Conservation (phyloP, 345 rosid species). For the Excoecaria cochinchinensis region DNA sequence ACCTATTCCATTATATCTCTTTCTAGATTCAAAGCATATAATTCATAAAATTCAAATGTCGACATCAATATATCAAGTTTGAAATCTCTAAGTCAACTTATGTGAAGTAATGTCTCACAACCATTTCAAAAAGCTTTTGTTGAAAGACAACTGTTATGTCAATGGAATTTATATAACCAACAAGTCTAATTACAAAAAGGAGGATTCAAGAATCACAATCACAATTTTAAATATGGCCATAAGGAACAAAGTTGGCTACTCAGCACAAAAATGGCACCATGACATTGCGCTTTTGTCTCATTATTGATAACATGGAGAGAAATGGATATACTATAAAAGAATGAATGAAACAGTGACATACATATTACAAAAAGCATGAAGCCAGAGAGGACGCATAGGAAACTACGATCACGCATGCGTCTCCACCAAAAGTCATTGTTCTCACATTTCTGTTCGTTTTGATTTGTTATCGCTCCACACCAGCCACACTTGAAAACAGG, state of each 20-base stretch:
- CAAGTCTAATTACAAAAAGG: neutral
- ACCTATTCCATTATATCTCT: neutral
- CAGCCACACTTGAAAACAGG: conserved; percentile 85
- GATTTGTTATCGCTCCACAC: conserved; percentile 93
- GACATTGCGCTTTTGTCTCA: neutral
- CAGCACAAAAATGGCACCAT: neutral
- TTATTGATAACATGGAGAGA: neutral
- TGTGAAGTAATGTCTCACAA: neutral
- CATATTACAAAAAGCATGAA: conserved; percentile 80
- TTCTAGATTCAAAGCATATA: neutral
- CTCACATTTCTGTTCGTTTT: conserved; percentile 42
- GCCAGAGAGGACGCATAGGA: conserved; percentile 50
- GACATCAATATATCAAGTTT: neutral
- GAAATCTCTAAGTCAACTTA: neutral
- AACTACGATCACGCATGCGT: conserved; percentile 80
- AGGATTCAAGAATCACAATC: neutral
- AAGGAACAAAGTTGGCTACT: neutral
- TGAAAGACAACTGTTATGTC: neutral
- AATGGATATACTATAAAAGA: neutral
- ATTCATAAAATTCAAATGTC: neutral
- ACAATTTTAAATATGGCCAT: neutral
- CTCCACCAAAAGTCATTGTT: conserved; percentile 62
- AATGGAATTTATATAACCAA: neutral
- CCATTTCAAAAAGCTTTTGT: too few species aligned
- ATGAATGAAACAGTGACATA: conserved; percentile 35